Evolutionary conservation across 2,329 filamentous ascomycete genomes (phyloP), one percentile per base, ranked within the genome.

Genomic region (Didymosphaeria variabile): DNA sequence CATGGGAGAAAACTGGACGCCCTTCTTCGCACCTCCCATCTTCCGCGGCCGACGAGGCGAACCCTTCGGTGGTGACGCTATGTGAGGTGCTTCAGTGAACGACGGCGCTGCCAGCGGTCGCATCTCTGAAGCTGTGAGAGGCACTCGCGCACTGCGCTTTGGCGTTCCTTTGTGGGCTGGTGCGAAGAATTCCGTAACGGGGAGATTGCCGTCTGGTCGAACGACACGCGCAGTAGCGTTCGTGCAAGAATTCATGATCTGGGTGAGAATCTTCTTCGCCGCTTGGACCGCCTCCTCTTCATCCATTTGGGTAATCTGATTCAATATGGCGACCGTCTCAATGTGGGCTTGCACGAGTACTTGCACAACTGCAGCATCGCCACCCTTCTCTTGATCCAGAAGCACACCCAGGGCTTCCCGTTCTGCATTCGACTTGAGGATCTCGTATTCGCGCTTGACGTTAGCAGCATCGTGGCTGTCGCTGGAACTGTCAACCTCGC

Each of bases 331-430:
- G 62, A 98, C 87, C 2, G 94, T 94, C 71, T 97, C 94, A 69
- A 99, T 97, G 72, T 98, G 94, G 13, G 94, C 92, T 56, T 91
- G 90, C 12, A 98, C 86, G 57, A 99, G 85, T 53, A 92, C 87
- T 78, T 97, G 94, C 72, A 97, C 85, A 66, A 91, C 87, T 19
- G 87, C 88, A 21, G 90, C 87, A 74, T 97, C 93, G 13, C 90
- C 91, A 29, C 86, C 84, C 79, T 90, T 94, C 64, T 98, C 94
- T 71, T 95, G 89, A 57, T 98, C 93, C 12, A 93, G 78, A 21
- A 97, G 87, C 55, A 92, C 89, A 13, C 86, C 82, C 65, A 94
- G 87, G 1, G 91, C 87, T 63, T 98, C 95, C 42, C 92, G 87
- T 67, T 92, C 91, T 51, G 93, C 94, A 69, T 90, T 92, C 12